phyloP scores from a whole-genome alignment of 2,329 filamentous ascomycete species.

The Corinectria fuckeliana region DNA sequence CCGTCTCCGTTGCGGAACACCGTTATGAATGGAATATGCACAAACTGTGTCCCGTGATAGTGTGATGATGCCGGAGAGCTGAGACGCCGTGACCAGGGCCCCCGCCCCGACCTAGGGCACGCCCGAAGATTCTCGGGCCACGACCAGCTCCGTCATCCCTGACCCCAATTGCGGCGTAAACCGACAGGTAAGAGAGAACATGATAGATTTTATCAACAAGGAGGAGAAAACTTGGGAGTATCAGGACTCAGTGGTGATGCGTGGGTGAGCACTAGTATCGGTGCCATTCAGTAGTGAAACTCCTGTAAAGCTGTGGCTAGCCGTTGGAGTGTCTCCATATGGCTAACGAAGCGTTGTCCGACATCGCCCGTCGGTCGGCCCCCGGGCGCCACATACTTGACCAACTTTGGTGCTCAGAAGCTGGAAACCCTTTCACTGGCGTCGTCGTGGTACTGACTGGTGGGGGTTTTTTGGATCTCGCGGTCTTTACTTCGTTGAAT shows the following conservation, averaged over 20 bases:
- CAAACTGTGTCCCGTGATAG: constrained; percentile 33
- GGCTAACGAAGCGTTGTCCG: constrained; percentile 16
- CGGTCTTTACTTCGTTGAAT: neutral
- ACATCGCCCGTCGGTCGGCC: constrained; percentile 9
- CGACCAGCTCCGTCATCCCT: neutral
- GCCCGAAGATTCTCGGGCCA: constrained; percentile 18
- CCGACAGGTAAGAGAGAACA: constrained; percentile 1
- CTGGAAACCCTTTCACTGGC: neutral
- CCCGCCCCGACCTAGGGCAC: constrained; percentile 8
- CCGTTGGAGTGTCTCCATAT: constrained; percentile 15
- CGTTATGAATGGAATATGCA: constrained; percentile 31
- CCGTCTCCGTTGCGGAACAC: constrained; percentile 29
- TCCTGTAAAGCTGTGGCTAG: neutral
- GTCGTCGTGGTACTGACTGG: neutral
- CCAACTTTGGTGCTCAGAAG: constrained; percentile 10
- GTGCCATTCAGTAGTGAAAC: neutral
- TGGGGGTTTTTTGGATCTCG: constrained; percentile 5
- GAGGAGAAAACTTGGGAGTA: constrained; percentile 9
- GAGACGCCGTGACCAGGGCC: constrained; percentile 25
- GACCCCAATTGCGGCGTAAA: neutral
- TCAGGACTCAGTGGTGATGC: neutral
- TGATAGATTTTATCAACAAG: constrained; percentile 15
- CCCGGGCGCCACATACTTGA: constrained; percentile 9
- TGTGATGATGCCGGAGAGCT: constrained; percentile 26
- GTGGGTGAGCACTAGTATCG: neutral